phyloP scores from a whole-genome alignment of 1,139 yeast genomes.

The Protomyces inundatus region DNA sequence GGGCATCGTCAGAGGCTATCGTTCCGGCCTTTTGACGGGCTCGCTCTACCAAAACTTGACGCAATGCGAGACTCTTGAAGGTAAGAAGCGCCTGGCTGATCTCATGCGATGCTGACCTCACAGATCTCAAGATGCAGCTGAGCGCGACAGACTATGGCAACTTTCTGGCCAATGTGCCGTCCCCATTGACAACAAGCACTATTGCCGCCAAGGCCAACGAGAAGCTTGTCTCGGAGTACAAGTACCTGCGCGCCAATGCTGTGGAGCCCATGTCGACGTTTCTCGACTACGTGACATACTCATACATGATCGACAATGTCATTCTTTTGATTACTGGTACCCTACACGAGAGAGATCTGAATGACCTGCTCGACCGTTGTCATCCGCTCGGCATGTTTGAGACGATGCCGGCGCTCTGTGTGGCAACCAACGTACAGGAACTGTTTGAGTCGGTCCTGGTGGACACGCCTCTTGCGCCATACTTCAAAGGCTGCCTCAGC shows the following conservation, averaged over 20 bases:
- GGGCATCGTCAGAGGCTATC: constrained; percentile 90
- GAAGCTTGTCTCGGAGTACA: constrained; percentile 76
- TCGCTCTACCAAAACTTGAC: constrained; percentile 86
- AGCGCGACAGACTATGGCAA: constrained; percentile 95
- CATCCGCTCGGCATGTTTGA: constrained; percentile 99
- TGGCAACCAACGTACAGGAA: constrained; percentile 89
- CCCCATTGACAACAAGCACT: constrained; percentile 73
- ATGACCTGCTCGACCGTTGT: constrained; percentile 80
- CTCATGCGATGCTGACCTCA: neutral
- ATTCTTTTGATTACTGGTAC: constrained; percentile 96
- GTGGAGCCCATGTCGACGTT: constrained; percentile 73
- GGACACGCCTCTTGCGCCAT: constrained; percentile 96
- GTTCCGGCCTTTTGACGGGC: constrained; percentile 69
- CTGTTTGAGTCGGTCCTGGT: constrained; percentile 89
- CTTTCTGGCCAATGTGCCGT: constrained; percentile 74
- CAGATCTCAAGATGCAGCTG: constrained; percentile 81
- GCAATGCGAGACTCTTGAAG: constrained; percentile 87
- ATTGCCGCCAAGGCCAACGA: constrained; percentile 74
- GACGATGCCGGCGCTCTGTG: constrained; percentile 88
- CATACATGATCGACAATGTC: constrained; percentile 98
- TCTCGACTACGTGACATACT: constrained; percentile 86
- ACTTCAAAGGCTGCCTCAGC: constrained; percentile 84
- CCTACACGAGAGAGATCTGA: constrained; percentile 84
- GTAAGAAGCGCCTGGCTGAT: neutral
- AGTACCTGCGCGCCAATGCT: constrained; percentile 77